These are phyloP conservation scores for Dryas integrifolia DNA, from an alignment of 331 rosid genomes.

Conservation along the genomic window DNA sequence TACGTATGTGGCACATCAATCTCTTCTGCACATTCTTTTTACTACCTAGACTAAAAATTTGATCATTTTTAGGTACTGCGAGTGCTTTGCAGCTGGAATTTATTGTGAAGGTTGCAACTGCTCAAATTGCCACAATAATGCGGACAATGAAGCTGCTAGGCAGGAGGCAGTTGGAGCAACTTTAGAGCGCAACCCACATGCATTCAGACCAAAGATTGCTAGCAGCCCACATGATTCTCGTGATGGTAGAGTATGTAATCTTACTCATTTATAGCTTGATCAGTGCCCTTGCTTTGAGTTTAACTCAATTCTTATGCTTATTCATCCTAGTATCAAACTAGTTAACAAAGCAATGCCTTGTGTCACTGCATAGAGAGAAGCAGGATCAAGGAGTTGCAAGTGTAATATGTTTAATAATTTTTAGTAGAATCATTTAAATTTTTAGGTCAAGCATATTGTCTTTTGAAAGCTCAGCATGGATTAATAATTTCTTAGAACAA, in stretches of 20 bases:
- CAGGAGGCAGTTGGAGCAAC: slow-evolving; percentile 57
- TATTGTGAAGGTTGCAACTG: slow-evolving; percentile 76
- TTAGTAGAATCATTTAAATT: not conserved
- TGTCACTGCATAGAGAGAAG: too few species aligned
- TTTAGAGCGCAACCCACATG: slow-evolving; percentile 78
- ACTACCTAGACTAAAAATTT: slow-evolving; percentile 20
- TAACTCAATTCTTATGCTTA: not conserved
- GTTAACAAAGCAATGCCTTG: too few species aligned
- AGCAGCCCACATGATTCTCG: slow-evolving; percentile 61
- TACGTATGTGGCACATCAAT: not conserved
- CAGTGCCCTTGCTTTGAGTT: not conserved
- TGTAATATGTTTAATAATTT: slow-evolving; percentile 6
- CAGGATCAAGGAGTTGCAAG: slow-evolving; percentile 10
- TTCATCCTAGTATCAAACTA: not conserved
- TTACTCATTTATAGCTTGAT: slow-evolving; percentile 16
- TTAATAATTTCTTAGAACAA: slow-evolving; percentile 30
- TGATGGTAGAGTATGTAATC: slow-evolving; percentile 45
- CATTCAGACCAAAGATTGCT: slow-evolving; percentile 74
- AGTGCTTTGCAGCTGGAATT: slow-evolving; percentile 75
- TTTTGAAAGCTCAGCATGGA: slow-evolving; percentile 24
- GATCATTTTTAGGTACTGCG: slow-evolving; percentile 63
- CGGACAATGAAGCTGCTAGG: slow-evolving; percentile 65
- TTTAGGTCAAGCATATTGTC: slow-evolving; percentile 23
- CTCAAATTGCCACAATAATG: slow-evolving; percentile 59
- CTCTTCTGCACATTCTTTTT: not conserved